A percentile compares a stretch with the other conserved stretches of the same genome.
These are phyloP conservation scores for Petasospora rhodanensis DNA, from an alignment of 1,139 yeast species.

Conservation along the genomic window DNA sequence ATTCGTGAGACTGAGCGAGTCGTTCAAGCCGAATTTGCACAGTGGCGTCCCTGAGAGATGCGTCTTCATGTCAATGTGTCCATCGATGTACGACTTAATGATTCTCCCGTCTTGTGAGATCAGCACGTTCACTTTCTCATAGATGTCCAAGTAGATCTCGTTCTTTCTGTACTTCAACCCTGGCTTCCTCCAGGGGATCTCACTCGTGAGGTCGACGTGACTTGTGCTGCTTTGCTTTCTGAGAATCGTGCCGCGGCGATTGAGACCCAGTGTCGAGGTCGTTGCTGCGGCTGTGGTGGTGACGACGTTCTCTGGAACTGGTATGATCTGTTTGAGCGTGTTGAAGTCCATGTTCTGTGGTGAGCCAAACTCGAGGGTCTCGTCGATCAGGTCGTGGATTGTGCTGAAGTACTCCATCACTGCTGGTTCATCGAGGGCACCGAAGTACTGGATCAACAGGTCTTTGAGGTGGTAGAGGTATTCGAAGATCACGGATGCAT, in stretches of 20 bases:
- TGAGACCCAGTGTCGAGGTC: no score
- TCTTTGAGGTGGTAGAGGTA: slow-evolving; percentile 60
- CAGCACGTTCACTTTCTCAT: slow-evolving; percentile 69
- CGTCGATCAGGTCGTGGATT: slow-evolving; percentile 75
- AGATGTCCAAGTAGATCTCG: slow-evolving; percentile 73
- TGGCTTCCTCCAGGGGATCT: slow-evolving; percentile 63
- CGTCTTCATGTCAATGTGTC: slow-evolving; percentile 66
- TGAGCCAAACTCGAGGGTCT: slow-evolving; percentile 75
- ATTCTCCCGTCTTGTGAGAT: slow-evolving; percentile 58
- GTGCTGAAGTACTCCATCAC: slow-evolving; percentile 59
- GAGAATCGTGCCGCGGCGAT: no score
- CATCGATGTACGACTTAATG: slow-evolving; percentile 71
- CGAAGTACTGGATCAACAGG: slow-evolving; percentile 33
- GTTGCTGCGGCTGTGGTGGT: no score
- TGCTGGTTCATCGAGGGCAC: slow-evolving; percentile 37
- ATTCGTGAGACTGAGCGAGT: slow-evolving; percentile 29
- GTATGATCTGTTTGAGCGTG: slow-evolving; percentile 36
- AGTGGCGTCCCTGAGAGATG: slow-evolving; percentile 73
- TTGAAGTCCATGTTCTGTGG: slow-evolving; percentile 67
- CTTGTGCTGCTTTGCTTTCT: slow-evolving; percentile 1
- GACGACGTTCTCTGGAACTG: slow-evolving; percentile 10
- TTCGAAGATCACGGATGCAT: slow-evolving; percentile 77
- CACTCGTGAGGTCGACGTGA: slow-evolving; percentile 12
- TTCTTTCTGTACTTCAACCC: slow-evolving; percentile 79
- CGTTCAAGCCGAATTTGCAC: slow-evolving; percentile 61